A percentile compares a stretch with the other conserved stretches of the same genome.
phyloP scores from a whole-genome alignment of 73 alveolate species.

The Paramecium sonneborni region DNA sequence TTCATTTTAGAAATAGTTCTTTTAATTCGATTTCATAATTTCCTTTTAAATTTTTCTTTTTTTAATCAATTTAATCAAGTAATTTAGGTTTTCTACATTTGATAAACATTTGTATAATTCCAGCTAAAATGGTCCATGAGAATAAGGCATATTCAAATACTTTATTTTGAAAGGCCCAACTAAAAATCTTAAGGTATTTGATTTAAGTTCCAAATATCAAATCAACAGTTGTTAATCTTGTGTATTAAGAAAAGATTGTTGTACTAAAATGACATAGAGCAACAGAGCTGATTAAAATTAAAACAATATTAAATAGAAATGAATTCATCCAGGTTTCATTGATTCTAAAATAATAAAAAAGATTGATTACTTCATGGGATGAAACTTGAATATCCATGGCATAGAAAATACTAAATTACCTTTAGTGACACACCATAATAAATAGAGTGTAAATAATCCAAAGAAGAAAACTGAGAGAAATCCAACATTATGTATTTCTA shows the following conservation, averaged over 20 bases:
- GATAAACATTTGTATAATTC: neutral
- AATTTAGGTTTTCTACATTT: slow-evolving; percentile 42
- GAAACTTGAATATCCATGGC: slow-evolving; percentile 75
- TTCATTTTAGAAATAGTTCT: slow-evolving; percentile 52
- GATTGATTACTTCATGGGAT: slow-evolving; percentile 76
- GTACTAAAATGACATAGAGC: slow-evolving; percentile 72
- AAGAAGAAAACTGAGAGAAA: slow-evolving; percentile 71
- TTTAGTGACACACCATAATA: slow-evolving; percentile 76
- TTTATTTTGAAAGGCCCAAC: slow-evolving; percentile 69
- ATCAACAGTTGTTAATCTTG: slow-evolving; percentile 70
- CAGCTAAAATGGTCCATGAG: slow-evolving; percentile 56
- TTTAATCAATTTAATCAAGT: slow-evolving; percentile 12
- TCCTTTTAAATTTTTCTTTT: slow-evolving; percentile 42
- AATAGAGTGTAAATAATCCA: slow-evolving; percentile 74
- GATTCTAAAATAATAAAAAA: slow-evolving; percentile 31
- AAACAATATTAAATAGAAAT: slow-evolving; percentile 74
- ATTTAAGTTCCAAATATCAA: slow-evolving; percentile 74
- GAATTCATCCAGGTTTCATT: slow-evolving; percentile 87
- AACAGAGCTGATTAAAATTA: slow-evolving; percentile 74
- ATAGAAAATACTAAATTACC: slow-evolving; percentile 83
- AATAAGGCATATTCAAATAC: slow-evolving; percentile 62
- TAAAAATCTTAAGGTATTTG: slow-evolving; percentile 68
- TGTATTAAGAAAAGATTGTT: slow-evolving; percentile 67
- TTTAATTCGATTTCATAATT: slow-evolving; percentile 56
- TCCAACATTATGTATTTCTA: slow-evolving; percentile 68